phyloP scores from a whole-genome alignment of 208 protist genomes.

The Trypanosoma brucei region DNA sequence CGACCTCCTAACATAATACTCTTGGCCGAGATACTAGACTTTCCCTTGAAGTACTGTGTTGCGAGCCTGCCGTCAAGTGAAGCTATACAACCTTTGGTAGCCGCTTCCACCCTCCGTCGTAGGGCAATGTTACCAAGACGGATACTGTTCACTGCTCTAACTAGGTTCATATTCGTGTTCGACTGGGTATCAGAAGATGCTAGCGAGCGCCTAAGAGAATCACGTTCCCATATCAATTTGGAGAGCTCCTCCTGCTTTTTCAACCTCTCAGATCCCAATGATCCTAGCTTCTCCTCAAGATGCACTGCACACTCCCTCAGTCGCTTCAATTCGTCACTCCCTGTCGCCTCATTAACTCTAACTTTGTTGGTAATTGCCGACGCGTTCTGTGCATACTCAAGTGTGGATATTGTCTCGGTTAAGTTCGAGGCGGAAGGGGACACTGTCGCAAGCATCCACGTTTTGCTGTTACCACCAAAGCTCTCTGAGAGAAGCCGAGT shows the following conservation, averaged over 20 bases:
- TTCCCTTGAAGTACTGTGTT: slow-evolving; percentile 61
- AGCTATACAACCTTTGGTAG: slow-evolving; percentile 26
- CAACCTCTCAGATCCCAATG: slow-evolving; percentile 22
- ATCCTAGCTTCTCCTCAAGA: slow-evolving; percentile 49
- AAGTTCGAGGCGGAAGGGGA: slow-evolving; percentile 72
- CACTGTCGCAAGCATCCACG: slow-evolving; percentile 85
- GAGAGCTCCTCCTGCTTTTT: slow-evolving; percentile 32
- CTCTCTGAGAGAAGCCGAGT: slow-evolving; percentile 86
- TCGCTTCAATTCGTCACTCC: slow-evolving; percentile 64
- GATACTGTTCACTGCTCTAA: slow-evolving; percentile 35
- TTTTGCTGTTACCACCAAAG: slow-evolving; percentile 90
- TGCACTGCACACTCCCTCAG: slow-evolving; percentile 45
- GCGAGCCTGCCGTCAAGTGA: slow-evolving; percentile 48
- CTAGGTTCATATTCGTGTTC: slow-evolving; percentile 22
- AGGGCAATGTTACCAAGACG: slow-evolving; percentile 53
- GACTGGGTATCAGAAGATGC: slow-evolving; percentile 16
- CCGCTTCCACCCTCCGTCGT: slow-evolving; percentile 48
- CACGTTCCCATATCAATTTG: slow-evolving; percentile 39
- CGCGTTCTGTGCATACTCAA: slow-evolving; percentile 81
- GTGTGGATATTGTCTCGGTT: slow-evolving; percentile 72
- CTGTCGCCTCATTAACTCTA: slow-evolving; percentile 52
- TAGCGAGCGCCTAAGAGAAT: slow-evolving; percentile 37
- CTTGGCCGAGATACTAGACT: slow-evolving; percentile 39
- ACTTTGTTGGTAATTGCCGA: slow-evolving; percentile 79
- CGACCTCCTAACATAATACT: slow-evolving; percentile 44